A percentile compares a stretch with the other conserved stretches of the same genome.
These are phyloP conservation scores for Biscogniauxia sp. DNA, from an alignment of 2,329 filamentous ascomycete species.

Conservation along the genomic window DNA sequence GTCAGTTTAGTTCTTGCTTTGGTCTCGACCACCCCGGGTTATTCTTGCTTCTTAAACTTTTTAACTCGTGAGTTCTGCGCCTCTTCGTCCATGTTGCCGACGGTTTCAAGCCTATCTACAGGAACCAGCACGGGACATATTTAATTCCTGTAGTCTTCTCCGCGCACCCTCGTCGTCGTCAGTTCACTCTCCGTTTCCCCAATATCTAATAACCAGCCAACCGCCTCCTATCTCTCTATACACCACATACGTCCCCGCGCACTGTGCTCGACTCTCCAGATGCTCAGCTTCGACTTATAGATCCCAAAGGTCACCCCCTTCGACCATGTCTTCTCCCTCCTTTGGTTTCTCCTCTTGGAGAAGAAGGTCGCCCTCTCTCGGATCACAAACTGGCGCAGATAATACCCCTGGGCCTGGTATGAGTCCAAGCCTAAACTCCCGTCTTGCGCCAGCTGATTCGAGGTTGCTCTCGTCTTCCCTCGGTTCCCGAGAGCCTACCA, in stretches of 20 bases:
- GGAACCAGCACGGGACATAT: too few species aligned
- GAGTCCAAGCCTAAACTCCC: conserved; percentile 21
- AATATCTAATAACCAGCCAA: background rate
- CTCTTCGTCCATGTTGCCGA: too few species aligned
- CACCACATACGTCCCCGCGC: background rate
- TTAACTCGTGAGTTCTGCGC: background rate
- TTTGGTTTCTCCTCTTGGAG: conserved; percentile 50
- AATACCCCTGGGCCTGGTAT: conserved; percentile 28
- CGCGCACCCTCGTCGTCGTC: too few species aligned
- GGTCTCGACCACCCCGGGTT: background rate
- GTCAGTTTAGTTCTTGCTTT: background rate
- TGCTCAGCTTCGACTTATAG: conserved; percentile 15
- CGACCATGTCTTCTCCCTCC: conserved; percentile 45
- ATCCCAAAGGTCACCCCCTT: conserved; percentile 14
- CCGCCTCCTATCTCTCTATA: background rate
- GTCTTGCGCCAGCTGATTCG: conserved; percentile 18
- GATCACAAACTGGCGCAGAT: conserved; percentile 32
- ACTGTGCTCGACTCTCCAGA: conserved; percentile 9
- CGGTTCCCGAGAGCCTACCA: conserved; percentile 59
- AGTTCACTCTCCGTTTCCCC: background rate
- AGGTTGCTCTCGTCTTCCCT: conserved; percentile 35
- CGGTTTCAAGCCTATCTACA: too few species aligned
- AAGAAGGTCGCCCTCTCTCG: conserved; percentile 38
- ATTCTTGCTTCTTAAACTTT: background rate
- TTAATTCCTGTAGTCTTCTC: too few species aligned